Evolutionary conservation across 208 protist species (phyloP), one percentile per base, ranked within the genome.

Genomic region (Vickermania spadyakhi): DNA sequence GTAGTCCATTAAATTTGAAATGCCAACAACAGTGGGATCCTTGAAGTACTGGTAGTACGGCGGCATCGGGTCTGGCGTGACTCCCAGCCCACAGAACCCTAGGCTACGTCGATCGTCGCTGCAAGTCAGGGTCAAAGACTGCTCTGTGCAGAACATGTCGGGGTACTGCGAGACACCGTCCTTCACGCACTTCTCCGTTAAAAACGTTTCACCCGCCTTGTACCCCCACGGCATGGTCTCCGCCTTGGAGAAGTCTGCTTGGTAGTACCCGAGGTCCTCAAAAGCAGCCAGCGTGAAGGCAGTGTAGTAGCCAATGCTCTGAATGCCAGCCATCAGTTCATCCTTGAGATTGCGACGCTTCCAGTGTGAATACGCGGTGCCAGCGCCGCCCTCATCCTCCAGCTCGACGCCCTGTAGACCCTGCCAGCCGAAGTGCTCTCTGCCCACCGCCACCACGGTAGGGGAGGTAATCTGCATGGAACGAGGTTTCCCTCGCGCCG

Each of bases 241-340:
- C 0, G 75, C 82, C 42, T 74, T 77, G 52, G 3, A 58, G 67
- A 78, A 92, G 66, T 81, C 68, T n/a, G 64, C 81, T n/a, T 58
- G 41, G 75, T 96, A 97, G 62, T 72, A 92, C 29, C 81, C 81
- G 1, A 84, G 57, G 63, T 95, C 87, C 28, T 91, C 63, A 42
- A 97, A 86, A 1, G 73, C 30, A 0, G 89, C 72, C 51, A 97
- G 64, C 18, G 93, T 97, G 2, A 97, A 57, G 3, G 64, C 68
- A 14, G 60, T 89, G 68, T 81, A 87, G 61, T 65, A 92, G 21
- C 30, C 73, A 31, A n/a, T 4, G 0, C 2, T 3, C 18, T 53
- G 51, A 7, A 58, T 58, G 3, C 64, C 67, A 7, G 79, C 56
- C 90, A 97, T 97, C 31, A 93, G 60, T 60, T 97, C 93, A 31